A percentile compares a stretch with the other conserved stretches of the same genome.
These are phyloP conservation scores for Lentinula boryana DNA, from an alignment of 768 basidiomycete genomes.

Conservation along the genomic window DNA sequence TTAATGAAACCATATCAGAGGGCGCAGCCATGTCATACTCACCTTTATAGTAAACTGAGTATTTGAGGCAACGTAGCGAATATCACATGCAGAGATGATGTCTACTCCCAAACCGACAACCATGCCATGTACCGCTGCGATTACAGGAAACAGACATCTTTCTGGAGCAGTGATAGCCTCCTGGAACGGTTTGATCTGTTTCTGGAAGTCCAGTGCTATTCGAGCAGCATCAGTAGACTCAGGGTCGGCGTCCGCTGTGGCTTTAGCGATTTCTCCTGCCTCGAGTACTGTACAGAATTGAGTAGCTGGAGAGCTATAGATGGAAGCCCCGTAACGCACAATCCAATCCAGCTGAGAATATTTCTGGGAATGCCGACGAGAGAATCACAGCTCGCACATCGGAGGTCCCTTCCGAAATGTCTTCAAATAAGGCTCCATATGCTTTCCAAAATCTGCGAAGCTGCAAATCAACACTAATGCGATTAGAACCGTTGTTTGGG, in stretches of 20 bases:
- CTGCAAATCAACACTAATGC: neutral
- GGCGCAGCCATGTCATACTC: slow-evolving; percentile 7
- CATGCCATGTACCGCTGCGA: slow-evolving; percentile 73
- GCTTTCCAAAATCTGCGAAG: slow-evolving; percentile 64
- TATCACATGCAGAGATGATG: slow-evolving; percentile 68
- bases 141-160: slow-evolving; percentile 70
- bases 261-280: slow-evolving; percentile 14
- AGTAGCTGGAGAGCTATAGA: neutral
- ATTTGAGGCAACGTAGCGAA: slow-evolving; percentile 65
- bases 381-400: slow-evolving; percentile 71
- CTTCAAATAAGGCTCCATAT: slow-evolving; percentile 56
- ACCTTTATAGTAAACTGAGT: slow-evolving; percentile 71
- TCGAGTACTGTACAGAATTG: slow-evolving; percentile 22
- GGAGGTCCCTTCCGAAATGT: slow-evolving; percentile 37
- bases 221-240: slow-evolving; percentile 43
- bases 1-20: too few species aligned
- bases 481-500: neutral
- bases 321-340: slow-evolving; percentile 31
- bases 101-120: slow-evolving; percentile 78
- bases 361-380: slow-evolving; percentile 60
- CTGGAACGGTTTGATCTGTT: slow-evolving; percentile 59
- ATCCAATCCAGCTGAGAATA: slow-evolving; percentile 84
- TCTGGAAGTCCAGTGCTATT: slow-evolving; percentile 39
- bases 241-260: slow-evolving; percentile 17
- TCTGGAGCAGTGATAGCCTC: slow-evolving; percentile 61